Conservation (phyloP, 352 stramenopile species). For the Globisporangium okanoganense region DNA sequence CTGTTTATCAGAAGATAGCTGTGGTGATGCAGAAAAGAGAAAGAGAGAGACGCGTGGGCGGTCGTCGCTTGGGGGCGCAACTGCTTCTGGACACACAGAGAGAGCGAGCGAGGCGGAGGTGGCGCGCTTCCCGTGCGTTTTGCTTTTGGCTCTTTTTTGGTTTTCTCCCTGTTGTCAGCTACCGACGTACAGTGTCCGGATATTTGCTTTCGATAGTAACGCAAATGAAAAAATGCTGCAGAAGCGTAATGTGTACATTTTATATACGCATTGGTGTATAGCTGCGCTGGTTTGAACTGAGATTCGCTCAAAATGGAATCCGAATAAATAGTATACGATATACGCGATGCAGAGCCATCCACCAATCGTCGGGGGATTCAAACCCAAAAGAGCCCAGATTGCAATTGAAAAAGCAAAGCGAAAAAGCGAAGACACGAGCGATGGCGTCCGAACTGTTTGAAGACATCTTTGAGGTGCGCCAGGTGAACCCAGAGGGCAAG, state of each 20-base stretch:
- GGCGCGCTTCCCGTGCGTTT: constrained; percentile 15
- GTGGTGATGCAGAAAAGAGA: neutral
- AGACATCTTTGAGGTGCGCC: constrained; percentile 98
- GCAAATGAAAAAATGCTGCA: neutral
- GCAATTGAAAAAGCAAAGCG: constrained; percentile 10
- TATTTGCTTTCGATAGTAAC: neutral
- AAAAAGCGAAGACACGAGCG: neutral
- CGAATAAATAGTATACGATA: constrained; percentile 4
- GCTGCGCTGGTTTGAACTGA: neutral
- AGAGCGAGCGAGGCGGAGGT: neutral
- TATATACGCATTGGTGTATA: neutral
- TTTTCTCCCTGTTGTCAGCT: constrained; percentile 1
- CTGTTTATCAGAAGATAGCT: neutral
- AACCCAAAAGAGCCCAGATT: neutral
- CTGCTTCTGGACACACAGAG: constrained; percentile 7
- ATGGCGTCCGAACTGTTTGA: constrained; percentile 95
- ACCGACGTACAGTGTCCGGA: constrained; percentile 4
- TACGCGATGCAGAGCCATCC: constrained; percentile 9
- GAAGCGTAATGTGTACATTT: neutral
- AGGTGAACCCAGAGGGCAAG: constrained; percentile 97
- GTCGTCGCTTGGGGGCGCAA: neutral
- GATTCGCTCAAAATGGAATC: neutral
- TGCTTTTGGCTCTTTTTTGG: constrained; percentile 17
- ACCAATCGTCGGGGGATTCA: constrained; percentile 12
- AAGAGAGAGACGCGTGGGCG: constrained; percentile 18